A percentile compares a stretch with the other conserved stretches of the same genome.
Evolutionary conservation across 2,329 filamentous ascomycete species (phyloP).

Genomic region (Pseudogymnoascus pannorum): DNA sequence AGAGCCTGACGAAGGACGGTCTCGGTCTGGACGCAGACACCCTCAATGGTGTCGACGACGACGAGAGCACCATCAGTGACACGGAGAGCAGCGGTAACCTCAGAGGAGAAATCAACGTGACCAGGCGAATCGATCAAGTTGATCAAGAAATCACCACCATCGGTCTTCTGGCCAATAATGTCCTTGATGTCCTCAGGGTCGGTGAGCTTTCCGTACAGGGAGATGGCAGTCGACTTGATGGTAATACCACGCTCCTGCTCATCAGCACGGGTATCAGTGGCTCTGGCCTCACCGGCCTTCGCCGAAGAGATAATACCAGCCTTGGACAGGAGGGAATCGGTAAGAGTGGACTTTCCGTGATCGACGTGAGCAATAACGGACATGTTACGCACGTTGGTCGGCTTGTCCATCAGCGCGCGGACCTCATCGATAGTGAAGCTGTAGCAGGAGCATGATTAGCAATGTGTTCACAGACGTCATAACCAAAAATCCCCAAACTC

Average conservation of each 20-base stretch:
- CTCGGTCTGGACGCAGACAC: constrained; percentile 99
- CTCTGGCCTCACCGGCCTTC: constrained; percentile 92
- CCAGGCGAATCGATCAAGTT: constrained; percentile 99
- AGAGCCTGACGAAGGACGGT: constrained; percentile 98
- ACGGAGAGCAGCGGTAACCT: constrained; percentile 98
- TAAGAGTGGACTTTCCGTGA: constrained; percentile 99
- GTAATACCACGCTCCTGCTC: constrained; percentile 99
- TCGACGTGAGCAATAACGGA: constrained; percentile 99
- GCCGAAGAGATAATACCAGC: constrained; percentile 98
- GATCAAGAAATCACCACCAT: constrained; percentile 97
- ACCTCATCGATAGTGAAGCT: constrained; percentile 99
- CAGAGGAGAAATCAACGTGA: constrained; percentile 99
- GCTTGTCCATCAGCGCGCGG: constrained; percentile 71
- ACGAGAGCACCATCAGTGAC: constrained; percentile 99
- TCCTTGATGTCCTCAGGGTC: constrained; percentile 89
- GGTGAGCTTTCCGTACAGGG: constrained; percentile 80
- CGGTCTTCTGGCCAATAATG: constrained; percentile 77
- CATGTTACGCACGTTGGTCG: constrained; percentile 83
- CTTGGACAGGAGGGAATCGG: constrained; percentile 98
- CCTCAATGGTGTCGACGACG: constrained; percentile 98
- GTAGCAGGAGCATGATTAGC: constrained; percentile 43
- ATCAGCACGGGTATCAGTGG: constrained; percentile 93
- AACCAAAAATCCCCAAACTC: not conserved
- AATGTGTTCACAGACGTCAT: constrained; percentile 13
- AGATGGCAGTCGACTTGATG: constrained; percentile 99